Percentiles rank a stretch among this genome's conserved stretches.
These are phyloP conservation scores for Sclerotinia subarctica DNA, from an alignment of 2,329 filamentous ascomycete genomes.

Conservation along the genomic window DNA sequence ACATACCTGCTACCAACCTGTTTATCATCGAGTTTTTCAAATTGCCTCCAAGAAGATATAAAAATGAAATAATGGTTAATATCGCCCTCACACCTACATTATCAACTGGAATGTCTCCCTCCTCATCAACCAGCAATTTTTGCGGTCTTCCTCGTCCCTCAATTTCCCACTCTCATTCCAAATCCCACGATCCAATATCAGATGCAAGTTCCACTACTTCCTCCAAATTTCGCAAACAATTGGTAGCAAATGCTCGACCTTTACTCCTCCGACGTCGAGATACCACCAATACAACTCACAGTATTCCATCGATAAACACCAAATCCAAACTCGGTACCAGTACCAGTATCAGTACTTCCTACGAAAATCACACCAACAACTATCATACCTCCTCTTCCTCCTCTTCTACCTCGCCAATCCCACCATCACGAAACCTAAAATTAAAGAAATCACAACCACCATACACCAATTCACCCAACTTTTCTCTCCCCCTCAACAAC, in stretches of 20 bases:
- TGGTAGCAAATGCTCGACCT: constrained; percentile 1
- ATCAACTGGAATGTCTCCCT: constrained; percentile 13
- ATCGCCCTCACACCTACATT: not conserved
- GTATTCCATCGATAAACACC: not conserved
- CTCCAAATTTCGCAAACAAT: not conserved
- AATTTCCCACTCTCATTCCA: not conserved
- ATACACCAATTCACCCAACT: not conserved
- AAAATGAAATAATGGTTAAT: constrained; percentile 17
- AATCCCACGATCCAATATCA: not conserved
- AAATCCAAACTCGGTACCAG: not conserved
- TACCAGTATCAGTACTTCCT: not conserved
- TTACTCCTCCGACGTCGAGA: not conserved
- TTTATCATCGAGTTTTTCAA: not conserved
- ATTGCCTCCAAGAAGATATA: not conserved
- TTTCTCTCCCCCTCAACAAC: constrained; percentile 10
- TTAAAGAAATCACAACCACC: constrained; percentile 6
- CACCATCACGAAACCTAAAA: not conserved
- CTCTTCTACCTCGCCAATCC: not conserved
- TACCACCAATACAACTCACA: not conserved
- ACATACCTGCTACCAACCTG: not conserved
- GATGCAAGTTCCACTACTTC: not conserved
- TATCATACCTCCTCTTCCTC: not conserved
- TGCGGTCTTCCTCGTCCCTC: constrained; percentile 11
- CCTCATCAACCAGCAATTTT: not conserved
- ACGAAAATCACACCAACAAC: not conserved